Evolutionary conservation across 202 grass and related monocot species (phyloP).

Genomic region (Carex arenaria): DNA sequence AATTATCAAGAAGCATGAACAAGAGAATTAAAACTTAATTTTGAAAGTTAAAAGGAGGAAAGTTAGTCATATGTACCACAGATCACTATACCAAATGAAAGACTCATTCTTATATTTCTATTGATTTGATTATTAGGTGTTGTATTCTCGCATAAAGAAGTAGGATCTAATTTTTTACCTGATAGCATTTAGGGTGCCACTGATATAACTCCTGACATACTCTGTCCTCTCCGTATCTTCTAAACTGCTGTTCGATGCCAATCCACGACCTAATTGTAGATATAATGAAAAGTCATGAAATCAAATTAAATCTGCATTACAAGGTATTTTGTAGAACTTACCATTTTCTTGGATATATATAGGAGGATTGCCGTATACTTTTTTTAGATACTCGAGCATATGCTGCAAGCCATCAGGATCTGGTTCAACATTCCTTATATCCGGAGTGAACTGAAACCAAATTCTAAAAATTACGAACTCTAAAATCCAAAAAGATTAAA

Average conservation of each 20-base stretch:
- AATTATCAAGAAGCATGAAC: not conserved
- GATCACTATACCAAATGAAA: not conserved
- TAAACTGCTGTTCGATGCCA: slow-evolving; percentile 29
- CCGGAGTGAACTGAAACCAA: slow-evolving; percentile 34
- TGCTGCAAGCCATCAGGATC: slow-evolving; percentile 53
- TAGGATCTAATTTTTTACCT: slow-evolving; percentile 28
- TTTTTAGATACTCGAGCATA: slow-evolving; percentile 44
- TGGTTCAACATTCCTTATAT: not conserved
- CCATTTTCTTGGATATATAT: slow-evolving; percentile 77
- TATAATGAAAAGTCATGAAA: not conserved
- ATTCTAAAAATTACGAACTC: not conserved
- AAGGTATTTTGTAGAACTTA: slow-evolving; percentile 11
- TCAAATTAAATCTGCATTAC: slow-evolving; percentile 7
- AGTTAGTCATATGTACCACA: not conserved
- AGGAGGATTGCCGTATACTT: slow-evolving; percentile 43
- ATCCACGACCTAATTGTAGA: slow-evolving; percentile 31
- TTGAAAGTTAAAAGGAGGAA: not conserved
- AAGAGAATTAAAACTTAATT: not conserved
- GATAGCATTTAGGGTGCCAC: slow-evolving; percentile 33
- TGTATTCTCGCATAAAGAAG: not conserved
- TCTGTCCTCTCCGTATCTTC: slow-evolving; percentile 41
- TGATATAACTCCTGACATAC: slow-evolving; percentile 50
- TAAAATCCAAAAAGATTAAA: not conserved
- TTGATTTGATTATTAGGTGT: not conserved
- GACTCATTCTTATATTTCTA: not conserved